Base-by-base conservation (phyloP, 2,329 filamentous ascomycete genomes). In the Aspergillus udagawae region DNA sequence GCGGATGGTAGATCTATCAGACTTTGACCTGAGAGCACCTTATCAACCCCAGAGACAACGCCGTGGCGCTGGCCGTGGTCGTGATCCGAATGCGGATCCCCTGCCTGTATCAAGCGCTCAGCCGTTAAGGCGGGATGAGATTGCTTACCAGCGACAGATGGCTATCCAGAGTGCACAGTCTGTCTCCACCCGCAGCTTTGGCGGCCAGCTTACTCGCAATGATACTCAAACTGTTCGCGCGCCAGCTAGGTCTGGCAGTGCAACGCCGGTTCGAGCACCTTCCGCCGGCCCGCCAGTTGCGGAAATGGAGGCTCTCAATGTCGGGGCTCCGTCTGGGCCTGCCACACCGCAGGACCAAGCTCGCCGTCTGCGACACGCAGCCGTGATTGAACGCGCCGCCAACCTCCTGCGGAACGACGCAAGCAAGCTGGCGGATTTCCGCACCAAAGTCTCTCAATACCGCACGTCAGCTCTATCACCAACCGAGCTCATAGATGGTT, bases 61-160 rank as follows among this genome's bases (percentile, higher is more conserved):
- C n/a, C 75, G 80, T 49, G 81, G 82, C 41, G 78, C 80, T 54
- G 80, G 88, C 55, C 82, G 90, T 64, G 92, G 92, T 25, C 85
- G 92, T 47, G 92, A 97, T 73, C 92, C 92, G 2, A 96, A 96
- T 72, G 83, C 89, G 0, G 92, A 97, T 63, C 82, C 89, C 21
- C 75, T 93, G 25, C 89, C 91, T 3, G 79, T 84, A 5, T 90
- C 89, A 32, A 91, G 89, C 54, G 88, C 90, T 1, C 91, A 94
- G 63, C 87, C 91, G 1, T 73, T 97, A 69, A 84, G 90, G 51
- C 82, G 94, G 69, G 94, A 95, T 62, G 91, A 97, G 73, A 78
- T 96, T 53, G 93, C 94, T 2, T 96, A 91, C 72, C 93, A 97
- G 69, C 83, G 94, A 52, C 91, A 96, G 68, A 86, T 96, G 81